A percentile compares a stretch with the other conserved stretches of the same genome.
Conservation (phyloP, 352 stramenopile genomes). For the Pythium dissimile region DNA sequence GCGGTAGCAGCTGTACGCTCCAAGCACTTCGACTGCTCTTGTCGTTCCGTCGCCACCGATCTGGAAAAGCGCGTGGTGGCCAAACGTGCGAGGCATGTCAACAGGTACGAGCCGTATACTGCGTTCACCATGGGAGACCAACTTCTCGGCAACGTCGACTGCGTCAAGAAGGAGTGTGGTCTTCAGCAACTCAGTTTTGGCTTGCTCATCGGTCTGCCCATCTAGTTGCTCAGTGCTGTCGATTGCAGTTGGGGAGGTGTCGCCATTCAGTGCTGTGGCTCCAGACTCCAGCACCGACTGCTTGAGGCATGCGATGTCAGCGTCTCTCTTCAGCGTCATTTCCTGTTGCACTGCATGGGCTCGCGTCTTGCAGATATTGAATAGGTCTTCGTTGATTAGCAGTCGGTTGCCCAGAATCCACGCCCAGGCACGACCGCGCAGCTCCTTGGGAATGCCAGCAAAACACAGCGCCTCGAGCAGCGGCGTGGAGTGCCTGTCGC, state of each 20-base stretch:
- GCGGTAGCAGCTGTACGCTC: constrained; percentile 85
- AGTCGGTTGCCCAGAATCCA: constrained; percentile 80
- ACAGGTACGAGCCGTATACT: constrained; percentile 82
- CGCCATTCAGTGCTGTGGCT: constrained; percentile 6
- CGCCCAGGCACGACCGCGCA: constrained; percentile 74
- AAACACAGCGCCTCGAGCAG: constrained; percentile 72
- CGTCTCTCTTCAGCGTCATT: constrained; percentile 67
- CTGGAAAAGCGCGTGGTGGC: constrained; percentile 77
- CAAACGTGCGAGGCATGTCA: constrained; percentile 85
- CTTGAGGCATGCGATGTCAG: constrained; percentile 26
- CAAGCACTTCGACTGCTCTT: constrained; percentile 74
- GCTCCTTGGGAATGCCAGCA: constrained; percentile 77
- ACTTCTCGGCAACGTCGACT: constrained; percentile 74
- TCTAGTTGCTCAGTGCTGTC: constrained; percentile 3
- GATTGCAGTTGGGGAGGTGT: constrained; percentile 8
- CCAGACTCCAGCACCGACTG: constrained; percentile 3
- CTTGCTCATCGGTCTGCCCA: background rate
- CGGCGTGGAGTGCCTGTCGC: constrained; percentile 12
- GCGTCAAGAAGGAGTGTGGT: constrained; percentile 59
- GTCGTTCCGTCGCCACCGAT: constrained; percentile 62
- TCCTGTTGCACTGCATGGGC: constrained; percentile 72
- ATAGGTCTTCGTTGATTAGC: constrained; percentile 85
- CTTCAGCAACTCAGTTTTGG: constrained; percentile 5
- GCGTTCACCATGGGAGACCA: constrained; percentile 73
- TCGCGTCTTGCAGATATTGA: constrained; percentile 73